Evolutionary conservation across 768 basidiomycete species (phyloP).

Genomic region (Suillus subalutaceus): DNA sequence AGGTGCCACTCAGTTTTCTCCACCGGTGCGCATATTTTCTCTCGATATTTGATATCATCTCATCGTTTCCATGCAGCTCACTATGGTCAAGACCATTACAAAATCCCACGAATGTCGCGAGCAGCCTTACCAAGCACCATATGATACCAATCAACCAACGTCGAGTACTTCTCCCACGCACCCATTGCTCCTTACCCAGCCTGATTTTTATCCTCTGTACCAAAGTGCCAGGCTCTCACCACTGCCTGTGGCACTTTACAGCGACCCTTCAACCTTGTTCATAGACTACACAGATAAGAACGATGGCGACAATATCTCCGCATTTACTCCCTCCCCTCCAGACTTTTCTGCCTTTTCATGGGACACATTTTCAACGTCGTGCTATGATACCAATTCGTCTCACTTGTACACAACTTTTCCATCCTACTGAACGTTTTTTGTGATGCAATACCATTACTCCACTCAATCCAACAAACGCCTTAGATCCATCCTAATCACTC

Average conservation of each 20-base stretch:
- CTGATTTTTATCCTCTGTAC: neutral
- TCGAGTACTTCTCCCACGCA: neutral
- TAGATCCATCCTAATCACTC: slow-evolving; percentile 16
- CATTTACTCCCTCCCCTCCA: slow-evolving; percentile 4
- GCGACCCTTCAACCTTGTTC: slow-evolving; percentile 4
- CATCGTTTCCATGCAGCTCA: neutral
- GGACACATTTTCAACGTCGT: slow-evolving; percentile 12
- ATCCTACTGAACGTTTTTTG: neutral
- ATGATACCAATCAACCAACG: neutral
- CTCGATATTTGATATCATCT: neutral
- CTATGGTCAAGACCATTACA: neutral
- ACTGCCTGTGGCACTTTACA: neutral
- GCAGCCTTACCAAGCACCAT: neutral
- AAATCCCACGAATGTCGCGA: neutral
- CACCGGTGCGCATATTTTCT: neutral
- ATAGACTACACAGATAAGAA: slow-evolving; percentile 3
- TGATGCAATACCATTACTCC: slow-evolving; percentile 27
- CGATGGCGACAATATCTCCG: neutral
- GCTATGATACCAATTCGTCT: neutral
- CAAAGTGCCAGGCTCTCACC: neutral
- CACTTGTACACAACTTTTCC: slow-evolving; percentile 8
- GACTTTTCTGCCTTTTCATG: slow-evolving; percentile 27
- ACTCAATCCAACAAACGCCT: slow-evolving; percentile 24
- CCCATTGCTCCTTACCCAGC: slow-evolving; percentile 5
- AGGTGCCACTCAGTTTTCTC: neutral